Evolutionary conservation across 805 yeast genomes (phyloP).

Genomic region (Diddensiella transvaalensis): DNA sequence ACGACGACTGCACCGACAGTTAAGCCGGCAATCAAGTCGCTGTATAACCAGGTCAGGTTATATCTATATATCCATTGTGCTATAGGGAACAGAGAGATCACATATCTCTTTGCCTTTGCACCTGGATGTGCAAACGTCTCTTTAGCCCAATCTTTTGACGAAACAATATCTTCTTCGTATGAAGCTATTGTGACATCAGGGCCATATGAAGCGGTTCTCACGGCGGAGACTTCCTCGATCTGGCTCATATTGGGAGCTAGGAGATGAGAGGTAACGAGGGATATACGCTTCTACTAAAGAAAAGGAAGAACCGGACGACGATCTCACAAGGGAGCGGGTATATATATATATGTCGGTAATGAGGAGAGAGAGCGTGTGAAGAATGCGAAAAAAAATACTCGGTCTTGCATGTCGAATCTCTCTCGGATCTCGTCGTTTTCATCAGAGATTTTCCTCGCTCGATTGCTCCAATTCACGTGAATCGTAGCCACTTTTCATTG

Average conservation of each 20-base stretch:
- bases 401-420: no score
- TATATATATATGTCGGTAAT: no score
- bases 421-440: no score
- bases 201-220: background rate
- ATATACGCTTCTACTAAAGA: no score
- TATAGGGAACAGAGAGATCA: constrained; percentile 71
- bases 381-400: no score
- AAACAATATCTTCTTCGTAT: constrained; percentile 17
- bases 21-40: constrained; percentile 86
- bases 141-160: constrained; percentile 13
- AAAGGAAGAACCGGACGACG: no score
- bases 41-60: constrained; percentile 71
- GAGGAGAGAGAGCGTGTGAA: no score
- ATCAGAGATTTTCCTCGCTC: no score
- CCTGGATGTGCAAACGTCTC: constrained; percentile 36
- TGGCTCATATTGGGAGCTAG: no score
- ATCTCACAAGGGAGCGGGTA: no score
- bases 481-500: background rate
- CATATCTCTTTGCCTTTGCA: constrained; percentile 42
- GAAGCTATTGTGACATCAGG: constrained; percentile 5
- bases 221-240: background rate
- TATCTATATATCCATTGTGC: constrained; percentile 81
- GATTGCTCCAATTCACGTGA: background rate
- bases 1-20: constrained; percentile 92
- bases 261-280: no score